These are phyloP conservation scores for Pseudopyricularia cyperi DNA, from an alignment of 2,329 filamentous ascomycete species.

Conservation along the genomic window DNA sequence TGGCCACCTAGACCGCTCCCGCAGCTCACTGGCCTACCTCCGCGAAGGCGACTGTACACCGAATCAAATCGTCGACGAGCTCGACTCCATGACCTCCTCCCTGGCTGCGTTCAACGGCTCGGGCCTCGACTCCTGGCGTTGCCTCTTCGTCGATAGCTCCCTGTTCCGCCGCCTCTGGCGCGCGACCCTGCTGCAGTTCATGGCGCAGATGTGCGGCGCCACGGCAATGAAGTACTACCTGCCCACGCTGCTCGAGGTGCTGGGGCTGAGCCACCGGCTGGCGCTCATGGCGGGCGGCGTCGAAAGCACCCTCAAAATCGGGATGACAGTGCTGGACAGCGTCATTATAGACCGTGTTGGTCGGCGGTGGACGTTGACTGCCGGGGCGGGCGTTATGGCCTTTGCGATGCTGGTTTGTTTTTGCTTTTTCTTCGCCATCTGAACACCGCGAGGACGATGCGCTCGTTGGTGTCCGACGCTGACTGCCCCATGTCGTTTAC, in stretches of 20 bases:
- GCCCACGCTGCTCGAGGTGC: conserved; percentile 34
- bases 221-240: conserved; percentile 49
- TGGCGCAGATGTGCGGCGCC: conserved; percentile 47
- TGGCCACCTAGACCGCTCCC: conserved; percentile 26
- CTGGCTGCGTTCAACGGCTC: conserved; percentile 23
- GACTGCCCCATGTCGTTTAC: too few relatives aligned
- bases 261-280: conserved; percentile 33
- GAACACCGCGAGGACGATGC: too few relatives aligned
- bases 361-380: conserved; percentile 31
- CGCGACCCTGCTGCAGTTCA: conserved; percentile 42
- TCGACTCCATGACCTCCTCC: conserved; percentile 31
- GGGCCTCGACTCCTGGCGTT: conserved; percentile 23
- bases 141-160: conserved; percentile 32
- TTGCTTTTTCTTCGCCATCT: neutral
- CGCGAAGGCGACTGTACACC: conserved; percentile 27
- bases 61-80: conserved; percentile 25
- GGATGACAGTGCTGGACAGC: conserved; percentile 42
- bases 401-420: conserved; percentile 33
- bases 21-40: conserved; percentile 30
- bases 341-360: conserved; percentile 41
- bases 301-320: conserved; percentile 44
- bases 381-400: conserved; percentile 38
- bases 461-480: too few relatives aligned
- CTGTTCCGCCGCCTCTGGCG: conserved; percentile 42
- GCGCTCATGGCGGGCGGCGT: conserved; percentile 40